These are phyloP conservation scores for Saccharomycopsis schoenii DNA, from an alignment of 805 yeast genomes.

Conservation along the genomic window DNA sequence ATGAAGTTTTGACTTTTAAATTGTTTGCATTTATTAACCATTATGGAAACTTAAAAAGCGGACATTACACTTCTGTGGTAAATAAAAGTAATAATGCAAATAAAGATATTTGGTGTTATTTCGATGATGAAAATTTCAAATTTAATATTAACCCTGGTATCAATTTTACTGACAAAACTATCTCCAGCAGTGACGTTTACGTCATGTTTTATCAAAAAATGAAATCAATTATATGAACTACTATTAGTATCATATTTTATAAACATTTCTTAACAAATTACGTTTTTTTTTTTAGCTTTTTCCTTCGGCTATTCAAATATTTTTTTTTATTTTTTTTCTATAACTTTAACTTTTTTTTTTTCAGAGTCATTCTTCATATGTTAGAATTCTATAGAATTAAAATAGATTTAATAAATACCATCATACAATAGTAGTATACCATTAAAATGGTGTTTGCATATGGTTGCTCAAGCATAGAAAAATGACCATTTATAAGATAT, in stretches of 20 bases:
- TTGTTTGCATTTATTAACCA: constrained; percentile 62
- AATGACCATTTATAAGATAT: too few relatives aligned
- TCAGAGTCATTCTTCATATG: not conserved
- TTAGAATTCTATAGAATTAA: not conserved
- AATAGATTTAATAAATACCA: not conserved
- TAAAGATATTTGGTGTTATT: constrained; percentile 55
- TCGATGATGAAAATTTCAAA: constrained; percentile 60
- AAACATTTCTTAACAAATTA: not conserved
- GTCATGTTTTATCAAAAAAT: constrained; percentile 51
- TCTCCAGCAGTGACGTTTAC: constrained; percentile 53
- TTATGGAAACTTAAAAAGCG: constrained; percentile 58
- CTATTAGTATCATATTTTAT: not conserved
- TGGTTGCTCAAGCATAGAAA: too few relatives aligned
- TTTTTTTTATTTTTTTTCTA: not conserved
- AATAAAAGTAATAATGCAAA: constrained; percentile 34
- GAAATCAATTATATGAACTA: constrained; percentile 10
- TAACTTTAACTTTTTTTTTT: not conserved
- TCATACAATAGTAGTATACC: too few relatives aligned
- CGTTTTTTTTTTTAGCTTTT: not conserved
- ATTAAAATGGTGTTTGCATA: too few relatives aligned
- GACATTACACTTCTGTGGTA: constrained; percentile 66
- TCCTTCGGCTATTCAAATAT: not conserved
- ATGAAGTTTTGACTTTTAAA: constrained; percentile 34
- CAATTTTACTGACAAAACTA: constrained; percentile 28
- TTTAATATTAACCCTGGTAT: constrained; percentile 37